phyloP scores from a whole-genome alignment of 352 stramenopile species.

The Phytopythium litorale region DNA sequence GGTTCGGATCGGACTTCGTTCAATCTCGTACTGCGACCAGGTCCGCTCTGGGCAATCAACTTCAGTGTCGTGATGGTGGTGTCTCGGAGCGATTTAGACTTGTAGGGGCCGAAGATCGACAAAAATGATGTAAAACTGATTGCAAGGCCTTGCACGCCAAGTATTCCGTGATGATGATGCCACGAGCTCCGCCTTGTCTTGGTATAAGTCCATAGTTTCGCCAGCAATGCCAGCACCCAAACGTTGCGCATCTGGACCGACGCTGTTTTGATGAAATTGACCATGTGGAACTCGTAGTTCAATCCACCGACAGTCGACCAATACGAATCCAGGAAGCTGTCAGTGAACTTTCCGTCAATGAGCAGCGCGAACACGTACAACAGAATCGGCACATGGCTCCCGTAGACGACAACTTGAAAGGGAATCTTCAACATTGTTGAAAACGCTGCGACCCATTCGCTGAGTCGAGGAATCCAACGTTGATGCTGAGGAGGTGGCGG shows the following conservation, averaged over 20 bases:
- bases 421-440: conserved; percentile 32
- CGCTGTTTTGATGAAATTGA: conserved; percentile 25
- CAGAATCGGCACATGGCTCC: conserved; percentile 31
- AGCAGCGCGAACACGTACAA: conserved; percentile 32
- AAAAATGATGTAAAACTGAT: conserved; percentile 36
- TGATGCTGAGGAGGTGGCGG: neutral
- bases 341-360: conserved; percentile 37
- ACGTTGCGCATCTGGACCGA: conserved; percentile 44
- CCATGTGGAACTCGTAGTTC: conserved; percentile 14
- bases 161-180: conserved; percentile 12
- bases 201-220: conserved; percentile 17
- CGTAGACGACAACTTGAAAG: conserved; percentile 52
- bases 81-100: conserved; percentile 5
- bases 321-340: conserved; percentile 34
- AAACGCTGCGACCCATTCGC: neutral
- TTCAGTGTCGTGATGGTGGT: neutral
- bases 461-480: neutral
- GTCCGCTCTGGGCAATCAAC: neutral
- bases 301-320: conserved; percentile 26
- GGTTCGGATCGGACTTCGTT: neutral
- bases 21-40: neutral
- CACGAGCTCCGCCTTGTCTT: conserved; percentile 3
- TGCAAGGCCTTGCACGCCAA: conserved; percentile 23
- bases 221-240: conserved; percentile 34
- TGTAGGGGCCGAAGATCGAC: conserved; percentile 33